phyloP scores from a whole-genome alignment of 164 flowering plant genomes.

The Berberis vulgaris region DNA sequence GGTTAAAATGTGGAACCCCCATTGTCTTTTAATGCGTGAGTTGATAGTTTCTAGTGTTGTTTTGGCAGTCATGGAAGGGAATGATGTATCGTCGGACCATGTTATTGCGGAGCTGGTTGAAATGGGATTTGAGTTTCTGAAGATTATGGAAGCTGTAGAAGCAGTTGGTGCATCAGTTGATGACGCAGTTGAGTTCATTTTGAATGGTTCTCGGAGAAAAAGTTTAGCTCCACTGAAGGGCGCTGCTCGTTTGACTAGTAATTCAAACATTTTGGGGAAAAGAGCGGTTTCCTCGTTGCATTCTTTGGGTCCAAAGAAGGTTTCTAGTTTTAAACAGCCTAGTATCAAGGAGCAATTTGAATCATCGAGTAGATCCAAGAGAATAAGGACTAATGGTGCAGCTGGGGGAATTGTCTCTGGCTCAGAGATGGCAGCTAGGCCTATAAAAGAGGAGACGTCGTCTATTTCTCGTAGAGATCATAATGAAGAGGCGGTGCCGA shows the following conservation, averaged over 20 bases:
- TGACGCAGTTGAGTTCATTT: conserved; percentile 40
- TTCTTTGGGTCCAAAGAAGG: conserved; percentile 20
- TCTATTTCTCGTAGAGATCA: not conserved
- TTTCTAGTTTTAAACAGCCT: conserved; percentile 22
- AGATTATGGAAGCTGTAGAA: conserved; percentile 41
- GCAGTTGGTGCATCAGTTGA: conserved; percentile 52
- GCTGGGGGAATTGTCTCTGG: conserved; percentile 12
- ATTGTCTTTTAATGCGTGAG: not conserved
- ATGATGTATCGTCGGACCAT: conserved; percentile 21
- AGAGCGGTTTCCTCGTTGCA: conserved; percentile 14
- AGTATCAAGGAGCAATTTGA: conserved; percentile 44
- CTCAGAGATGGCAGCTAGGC: conserved; percentile 11
- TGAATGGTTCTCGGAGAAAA: conserved; percentile 23
- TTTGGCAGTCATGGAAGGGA: conserved; percentile 23
- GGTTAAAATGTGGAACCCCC: too few species aligned
- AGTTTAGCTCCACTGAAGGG: conserved; percentile 9
- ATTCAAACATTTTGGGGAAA: conserved; percentile 21
- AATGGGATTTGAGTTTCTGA: conserved; percentile 59
- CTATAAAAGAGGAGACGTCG: conserved; percentile 9
- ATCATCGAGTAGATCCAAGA: conserved; percentile 16
- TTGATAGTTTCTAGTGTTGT: not conserved
- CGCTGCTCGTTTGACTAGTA: conserved; percentile 12
- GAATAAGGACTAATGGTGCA: conserved; percentile 14
- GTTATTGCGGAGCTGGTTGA: conserved; percentile 42
- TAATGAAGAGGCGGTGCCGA: not conserved